Evolutionary conservation across 768 basidiomycete genomes (phyloP), one percentile per base, ranked within the genome.

Genomic region (Pulveroboletus sp.): DNA sequence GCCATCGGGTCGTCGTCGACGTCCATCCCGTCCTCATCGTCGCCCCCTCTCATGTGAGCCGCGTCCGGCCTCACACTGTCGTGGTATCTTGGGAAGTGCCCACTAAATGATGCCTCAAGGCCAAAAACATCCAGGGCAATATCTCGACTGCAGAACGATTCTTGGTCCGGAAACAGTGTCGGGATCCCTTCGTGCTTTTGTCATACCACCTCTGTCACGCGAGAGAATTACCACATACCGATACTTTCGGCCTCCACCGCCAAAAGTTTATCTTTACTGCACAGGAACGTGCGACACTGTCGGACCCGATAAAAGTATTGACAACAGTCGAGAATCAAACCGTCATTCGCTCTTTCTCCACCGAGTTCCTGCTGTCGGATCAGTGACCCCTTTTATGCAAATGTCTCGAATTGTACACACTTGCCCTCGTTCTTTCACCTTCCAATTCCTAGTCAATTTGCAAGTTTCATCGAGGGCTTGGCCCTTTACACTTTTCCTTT

Each of bases 311-410:
- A 45, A 53, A 84, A 88, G 63, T 82, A 85, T 55, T 74, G 69
- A 58, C 83, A 86, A 57, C 89, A 92, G 62, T 91, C 90, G 44
- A 86, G 66, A 57, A 93, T 89, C 33, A 85, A 66, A 43, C 74
- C 72, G 58, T 93, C 90, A 57, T 89, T 90, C 50, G 57, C 65
- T 60, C 74, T 73, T 52, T 75, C 74, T 43, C 51, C 55, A 23
- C 60, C 57, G 17, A 62, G 39, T 21, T 59, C 58, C 59, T 60
- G 58, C 37, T 32, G 21, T 23, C 5, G 4, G 3, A 24, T 64
- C 34, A 56, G 33, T 20, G 8, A n/a, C 8, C 13, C 14, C 6
- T 29, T 23, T 23, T 33, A 17, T 34, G 23, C 31, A 20, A n/a
- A 25, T 34, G 1, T 40, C 20, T 14, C 16, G 37, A 36, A 24